A percentile compares a stretch with the other conserved stretches of the same genome.
Evolutionary conservation across 768 basidiomycete genomes (phyloP).

Genomic region (Mrakia hoshinonis): DNA sequence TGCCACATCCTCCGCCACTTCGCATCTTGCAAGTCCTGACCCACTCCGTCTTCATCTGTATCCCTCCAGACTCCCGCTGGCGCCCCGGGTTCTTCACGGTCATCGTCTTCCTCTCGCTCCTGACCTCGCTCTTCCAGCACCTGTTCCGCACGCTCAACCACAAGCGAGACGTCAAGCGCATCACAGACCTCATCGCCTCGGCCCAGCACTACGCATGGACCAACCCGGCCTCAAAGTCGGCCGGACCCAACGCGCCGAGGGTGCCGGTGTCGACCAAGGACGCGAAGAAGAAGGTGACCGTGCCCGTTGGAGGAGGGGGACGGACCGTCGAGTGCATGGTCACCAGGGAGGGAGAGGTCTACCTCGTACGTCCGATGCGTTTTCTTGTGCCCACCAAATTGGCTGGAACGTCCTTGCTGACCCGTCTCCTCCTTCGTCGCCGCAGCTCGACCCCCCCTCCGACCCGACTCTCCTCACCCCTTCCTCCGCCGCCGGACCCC

Average conservation of each 20-base stretch:
- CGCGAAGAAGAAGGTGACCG: constrained; percentile 37
- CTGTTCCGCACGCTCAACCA: constrained; percentile 70
- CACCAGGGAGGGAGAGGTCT: constrained; percentile 38
- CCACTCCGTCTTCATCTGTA: neutral
- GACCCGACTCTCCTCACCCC: constrained; percentile 14
- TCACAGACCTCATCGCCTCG: constrained; percentile 43
- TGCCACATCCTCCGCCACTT: neutral
- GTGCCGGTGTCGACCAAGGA: constrained; percentile 5
- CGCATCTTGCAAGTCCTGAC: neutral
- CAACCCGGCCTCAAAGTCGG: neutral
- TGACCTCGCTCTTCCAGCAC: constrained; percentile 76
- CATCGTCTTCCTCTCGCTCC: constrained; percentile 60
- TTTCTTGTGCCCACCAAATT: neutral
- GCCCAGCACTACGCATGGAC: constrained; percentile 21
- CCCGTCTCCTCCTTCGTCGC: neutral
- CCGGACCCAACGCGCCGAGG: neutral
- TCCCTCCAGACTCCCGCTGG: constrained; percentile 59
- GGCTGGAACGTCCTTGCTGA: neutral
- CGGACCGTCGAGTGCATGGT: constrained; percentile 36
- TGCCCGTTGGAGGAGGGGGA: constrained; percentile 36
- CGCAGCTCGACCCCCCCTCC: constrained; percentile 22
- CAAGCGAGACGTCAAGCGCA: constrained; percentile 58
- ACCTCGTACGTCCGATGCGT: constrained; percentile 35
- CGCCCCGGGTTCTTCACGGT: constrained; percentile 84
- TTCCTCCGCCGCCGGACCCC: neutral